These are phyloP conservation scores for Suillus luteus DNA, from an alignment of 768 basidiomycete species.

Conservation along the genomic window DNA sequence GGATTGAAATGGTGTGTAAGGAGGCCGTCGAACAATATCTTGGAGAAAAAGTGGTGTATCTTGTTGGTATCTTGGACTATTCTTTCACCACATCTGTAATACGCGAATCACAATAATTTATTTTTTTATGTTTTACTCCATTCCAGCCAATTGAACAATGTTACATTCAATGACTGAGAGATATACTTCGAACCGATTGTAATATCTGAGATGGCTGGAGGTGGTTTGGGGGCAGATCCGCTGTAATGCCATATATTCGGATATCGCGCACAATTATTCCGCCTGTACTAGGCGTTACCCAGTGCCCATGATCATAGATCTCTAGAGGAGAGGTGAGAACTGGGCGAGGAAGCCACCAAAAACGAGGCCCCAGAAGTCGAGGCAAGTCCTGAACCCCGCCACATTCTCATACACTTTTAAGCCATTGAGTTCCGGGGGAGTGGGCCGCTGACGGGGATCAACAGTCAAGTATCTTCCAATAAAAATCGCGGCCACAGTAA, in stretches of 20 bases:
- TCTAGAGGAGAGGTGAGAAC: neutral
- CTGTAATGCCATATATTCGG: neutral
- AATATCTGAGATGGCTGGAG: neutral
- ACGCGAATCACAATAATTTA: neutral
- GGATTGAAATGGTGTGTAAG: conserved; percentile 16
- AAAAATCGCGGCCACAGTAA: neutral
- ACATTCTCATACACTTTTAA: neutral
- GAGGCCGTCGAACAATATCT: neutral
- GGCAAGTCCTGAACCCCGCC: neutral
- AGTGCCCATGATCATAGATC: neutral
- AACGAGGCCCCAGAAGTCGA: neutral
- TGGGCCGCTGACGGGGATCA: neutral
- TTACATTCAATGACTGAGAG: neutral
- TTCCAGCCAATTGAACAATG: neutral
- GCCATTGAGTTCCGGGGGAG: neutral
- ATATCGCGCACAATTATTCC: neutral
- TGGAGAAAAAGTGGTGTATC: neutral
- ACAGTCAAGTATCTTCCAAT: neutral
- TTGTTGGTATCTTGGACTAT: too few species aligned
- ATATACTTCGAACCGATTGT: neutral
- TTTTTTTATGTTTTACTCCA: neutral
- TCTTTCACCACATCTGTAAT: neutral
- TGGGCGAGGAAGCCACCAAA: neutral
- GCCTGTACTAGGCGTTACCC: neutral
- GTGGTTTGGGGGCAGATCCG: neutral